phyloP scores from a whole-genome alignment of 1,284 basidiomycete genomes.

The Tranzscheliella williamsii region DNA sequence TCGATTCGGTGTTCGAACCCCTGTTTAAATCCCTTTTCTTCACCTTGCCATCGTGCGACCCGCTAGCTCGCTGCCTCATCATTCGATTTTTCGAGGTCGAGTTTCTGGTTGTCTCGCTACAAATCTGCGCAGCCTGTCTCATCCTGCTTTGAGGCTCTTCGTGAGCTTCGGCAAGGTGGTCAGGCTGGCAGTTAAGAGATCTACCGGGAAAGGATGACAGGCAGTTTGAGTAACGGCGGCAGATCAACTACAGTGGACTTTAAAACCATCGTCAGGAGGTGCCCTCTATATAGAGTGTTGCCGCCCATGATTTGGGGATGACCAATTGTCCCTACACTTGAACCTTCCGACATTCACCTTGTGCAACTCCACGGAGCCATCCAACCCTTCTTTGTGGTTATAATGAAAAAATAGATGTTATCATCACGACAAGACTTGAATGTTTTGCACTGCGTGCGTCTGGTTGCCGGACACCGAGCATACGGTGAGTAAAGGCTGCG shows the following conservation, averaged over 20 bases:
- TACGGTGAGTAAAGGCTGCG: no score
- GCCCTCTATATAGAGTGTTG: slow-evolving; percentile 24
- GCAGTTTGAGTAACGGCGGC: slow-evolving; percentile 18
- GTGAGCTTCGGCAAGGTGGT: slow-evolving; percentile 32
- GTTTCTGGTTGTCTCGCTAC: no score
- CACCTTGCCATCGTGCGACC: no score
- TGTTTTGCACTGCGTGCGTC: no score
- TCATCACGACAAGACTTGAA: no score
- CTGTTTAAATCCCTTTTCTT: no score
- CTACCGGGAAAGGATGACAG: slow-evolving; percentile 12
- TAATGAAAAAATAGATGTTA: no score
- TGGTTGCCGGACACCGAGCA: no score
- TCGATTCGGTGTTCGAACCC: no score
- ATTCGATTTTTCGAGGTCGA: no score
- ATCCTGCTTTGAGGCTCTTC: slow-evolving; percentile 39
- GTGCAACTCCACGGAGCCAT: background rate
- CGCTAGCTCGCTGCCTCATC: no score
- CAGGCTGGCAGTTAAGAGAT: slow-evolving; percentile 24
- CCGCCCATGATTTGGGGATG: slow-evolving; percentile 48
- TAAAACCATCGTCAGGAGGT: slow-evolving; percentile 50
- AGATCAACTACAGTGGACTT: slow-evolving; percentile 31
- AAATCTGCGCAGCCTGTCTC: slow-evolving; percentile 25
- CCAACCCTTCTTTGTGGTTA: no score
- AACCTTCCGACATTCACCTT: background rate
- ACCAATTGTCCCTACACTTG: slow-evolving; percentile 40